Percentiles rank a stretch among this genome's conserved stretches.
Evolutionary conservation across 495 filamentous ascomycete genomes (phyloP).

Genomic region (Penicillium chermesinum): DNA sequence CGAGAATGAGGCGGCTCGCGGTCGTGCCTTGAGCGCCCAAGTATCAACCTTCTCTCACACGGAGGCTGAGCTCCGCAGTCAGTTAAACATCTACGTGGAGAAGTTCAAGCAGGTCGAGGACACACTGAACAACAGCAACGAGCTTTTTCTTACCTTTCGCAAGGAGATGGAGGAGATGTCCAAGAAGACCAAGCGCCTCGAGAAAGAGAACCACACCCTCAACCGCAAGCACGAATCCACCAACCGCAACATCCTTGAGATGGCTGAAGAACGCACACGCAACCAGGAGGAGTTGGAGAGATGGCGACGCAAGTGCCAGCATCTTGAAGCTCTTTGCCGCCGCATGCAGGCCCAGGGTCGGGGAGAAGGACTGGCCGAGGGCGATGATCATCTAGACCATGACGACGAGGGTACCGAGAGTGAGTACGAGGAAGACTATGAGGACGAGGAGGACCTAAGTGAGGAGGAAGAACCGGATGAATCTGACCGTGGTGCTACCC

Average conservation of each 20-base stretch:
- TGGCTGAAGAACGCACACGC: slow-evolving; percentile 91
- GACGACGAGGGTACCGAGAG: slow-evolving; percentile 69
- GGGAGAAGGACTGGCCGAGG: slow-evolving; percentile 53
- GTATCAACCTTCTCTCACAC: slow-evolving; percentile 96
- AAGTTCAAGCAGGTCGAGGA: slow-evolving; percentile 99
- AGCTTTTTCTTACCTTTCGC: slow-evolving; percentile 93
- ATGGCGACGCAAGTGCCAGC: slow-evolving; percentile 81
- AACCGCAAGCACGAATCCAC: slow-evolving; percentile 91
- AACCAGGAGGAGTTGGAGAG: slow-evolving; percentile 75
- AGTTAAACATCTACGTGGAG: slow-evolving; percentile 97
- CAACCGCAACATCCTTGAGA: slow-evolving; percentile 91
- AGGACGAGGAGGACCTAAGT: slow-evolving; percentile 61
- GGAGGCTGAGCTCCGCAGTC: slow-evolving; percentile 85
- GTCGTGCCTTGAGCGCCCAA: slow-evolving; percentile 79
- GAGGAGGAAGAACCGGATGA: slow-evolving; percentile 65
- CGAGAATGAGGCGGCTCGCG: slow-evolving; percentile 71
- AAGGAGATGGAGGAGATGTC: slow-evolving; percentile 99
- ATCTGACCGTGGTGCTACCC: slow-evolving; percentile 36
- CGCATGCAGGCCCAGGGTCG: slow-evolving; percentile 91
- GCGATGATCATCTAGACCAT: slow-evolving; percentile 47
- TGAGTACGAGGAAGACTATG: slow-evolving; percentile 66
- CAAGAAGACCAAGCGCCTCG: slow-evolving; percentile 95
- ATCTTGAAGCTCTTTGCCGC: slow-evolving; percentile 86
- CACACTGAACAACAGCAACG: slow-evolving; percentile 97
- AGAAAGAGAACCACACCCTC: slow-evolving; percentile 90